Evolutionary conservation across 495 filamentous ascomycete species (phyloP), one percentile per base, ranked within the genome.

Genomic region (Pseudevernia furfuracea): DNA sequence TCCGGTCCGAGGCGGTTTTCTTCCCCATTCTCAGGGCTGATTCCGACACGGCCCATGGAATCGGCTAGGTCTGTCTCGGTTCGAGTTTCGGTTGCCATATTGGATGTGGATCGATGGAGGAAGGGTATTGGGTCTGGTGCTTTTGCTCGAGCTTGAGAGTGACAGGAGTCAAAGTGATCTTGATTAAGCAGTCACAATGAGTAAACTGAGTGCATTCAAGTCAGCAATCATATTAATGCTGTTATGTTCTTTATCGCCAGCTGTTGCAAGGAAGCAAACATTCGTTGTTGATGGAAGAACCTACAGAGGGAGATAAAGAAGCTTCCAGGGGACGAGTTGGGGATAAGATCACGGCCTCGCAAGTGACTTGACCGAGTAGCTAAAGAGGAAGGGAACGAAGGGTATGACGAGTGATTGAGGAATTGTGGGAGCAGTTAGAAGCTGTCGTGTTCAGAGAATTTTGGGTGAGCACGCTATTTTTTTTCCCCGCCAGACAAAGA

Each of bases 1-100:
- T 90, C 87, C 30, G 84, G 86, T 25, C 84, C 84, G 46, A 85
- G 67, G 61, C 82, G 82, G 38, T 82, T 75, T 62, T 87, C 85
- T 39, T 81, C 78, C 36, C 67, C 65, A 49, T 79, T 78, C 43
- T 73, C 71, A 44, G 74, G 15, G 71, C 74, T 75, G 64, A 79
- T 70, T 32, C 67, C 62, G 19, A 67, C 48, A 66, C 77, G 76
- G 69, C 74, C 76, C 76, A 81, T 70, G 60, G 78, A 71, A 52
- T 86, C 82, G 62, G 79, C 76, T 38, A 73, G 62, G 65, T 74
- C 63, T 49, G 56, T 74, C 48, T 81, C 80, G 73, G 78, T 78
- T 68, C 77, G 70, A 61, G 80, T 78, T 71, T 78, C 72, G 41
- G 77, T 61, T 38, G 80, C 79, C 81, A 83, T 83, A 34, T 62